Conservation (phyloP, 2,329 filamentous ascomycete genomes). For the Rhynchosporium graminicola region DNA sequence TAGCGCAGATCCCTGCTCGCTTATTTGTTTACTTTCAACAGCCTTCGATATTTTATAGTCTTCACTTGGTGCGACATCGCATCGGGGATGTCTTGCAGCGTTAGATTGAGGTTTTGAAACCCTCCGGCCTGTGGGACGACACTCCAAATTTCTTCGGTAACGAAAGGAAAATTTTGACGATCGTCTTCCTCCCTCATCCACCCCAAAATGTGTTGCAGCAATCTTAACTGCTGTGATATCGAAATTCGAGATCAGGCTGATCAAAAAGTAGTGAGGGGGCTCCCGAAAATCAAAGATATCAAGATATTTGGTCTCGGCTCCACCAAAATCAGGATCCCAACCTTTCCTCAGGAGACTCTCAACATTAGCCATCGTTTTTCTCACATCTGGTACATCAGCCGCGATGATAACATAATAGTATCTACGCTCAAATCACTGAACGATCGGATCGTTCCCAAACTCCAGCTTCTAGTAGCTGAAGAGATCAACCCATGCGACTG, state of each 20-base stretch:
- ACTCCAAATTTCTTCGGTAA: slow-evolving; percentile 6
- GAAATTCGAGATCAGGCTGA: neutral
- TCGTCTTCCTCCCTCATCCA: slow-evolving; percentile 12
- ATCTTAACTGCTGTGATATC: neutral
- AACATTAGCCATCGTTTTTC: neutral
- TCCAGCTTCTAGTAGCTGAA: slow-evolving; percentile 6
- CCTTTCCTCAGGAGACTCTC: neutral
- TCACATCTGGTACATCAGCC: slow-evolving; percentile 1
- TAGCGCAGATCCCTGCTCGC: neutral
- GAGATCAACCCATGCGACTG: neutral
- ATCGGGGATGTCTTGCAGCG: slow-evolving; percentile 1
- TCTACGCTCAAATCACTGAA: neutral
- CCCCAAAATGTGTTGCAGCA: slow-evolving; percentile 11
- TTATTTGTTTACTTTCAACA: neutral
- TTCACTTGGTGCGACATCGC: slow-evolving; percentile 3
- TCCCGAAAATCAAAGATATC: slow-evolving; percentile 14
- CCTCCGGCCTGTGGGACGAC: slow-evolving; percentile 3
- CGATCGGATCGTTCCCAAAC: neutral
- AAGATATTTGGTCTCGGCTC: slow-evolving; percentile 11
- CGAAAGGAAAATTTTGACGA: slow-evolving; percentile 12
- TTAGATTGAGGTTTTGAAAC: slow-evolving; percentile 1
- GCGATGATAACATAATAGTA: neutral
- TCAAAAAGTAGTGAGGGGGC: neutral
- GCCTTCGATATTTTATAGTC: slow-evolving; percentile 9
- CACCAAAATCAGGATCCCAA: slow-evolving; percentile 1